phyloP scores from a whole-genome alignment of 129 eudicot species.

The Smallanthus sonchifolius region DNA sequence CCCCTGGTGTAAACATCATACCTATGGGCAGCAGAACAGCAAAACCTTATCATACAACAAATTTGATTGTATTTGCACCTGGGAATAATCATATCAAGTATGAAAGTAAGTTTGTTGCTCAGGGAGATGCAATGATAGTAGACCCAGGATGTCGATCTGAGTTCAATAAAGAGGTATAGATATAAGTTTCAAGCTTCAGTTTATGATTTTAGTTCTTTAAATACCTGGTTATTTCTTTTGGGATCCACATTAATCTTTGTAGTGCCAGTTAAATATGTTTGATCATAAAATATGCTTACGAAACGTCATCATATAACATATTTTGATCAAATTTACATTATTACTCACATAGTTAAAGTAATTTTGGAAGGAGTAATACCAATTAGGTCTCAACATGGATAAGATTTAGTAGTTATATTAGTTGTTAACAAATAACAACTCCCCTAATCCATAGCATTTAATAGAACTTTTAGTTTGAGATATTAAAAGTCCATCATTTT shows the following conservation, averaged over 20 bases:
- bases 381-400: not conserved
- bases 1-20: slow-evolving; percentile 71
- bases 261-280: not conserved
- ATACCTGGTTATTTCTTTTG: not conserved
- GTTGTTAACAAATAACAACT: not conserved
- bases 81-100: slow-evolving; percentile 20
- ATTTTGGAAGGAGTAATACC: not conserved
- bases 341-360: not conserved
- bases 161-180: slow-evolving; percentile 58
- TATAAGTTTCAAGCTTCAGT: not conserved
- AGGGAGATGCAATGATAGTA: slow-evolving; percentile 84
- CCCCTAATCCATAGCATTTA: not conserved
- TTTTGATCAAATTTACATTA: not conserved
- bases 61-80: slow-evolving; percentile 66
- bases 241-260: not conserved
- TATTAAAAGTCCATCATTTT: not conserved
- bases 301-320: not conserved
- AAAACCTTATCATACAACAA: slow-evolving; percentile 76
- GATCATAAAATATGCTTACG: not conserved
- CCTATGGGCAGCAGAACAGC: slow-evolving; percentile 87
- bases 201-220: slow-evolving; percentile 8
- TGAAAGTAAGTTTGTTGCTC: slow-evolving; percentile 44
- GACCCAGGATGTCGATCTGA: slow-evolving; percentile 89
- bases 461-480: not conserved
- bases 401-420: not conserved